Percentiles rank a stretch among this genome's conserved stretches.
Evolutionary conservation across 2,329 filamentous ascomycete species (phyloP).

Genomic region (Monosporascus sp.): DNA sequence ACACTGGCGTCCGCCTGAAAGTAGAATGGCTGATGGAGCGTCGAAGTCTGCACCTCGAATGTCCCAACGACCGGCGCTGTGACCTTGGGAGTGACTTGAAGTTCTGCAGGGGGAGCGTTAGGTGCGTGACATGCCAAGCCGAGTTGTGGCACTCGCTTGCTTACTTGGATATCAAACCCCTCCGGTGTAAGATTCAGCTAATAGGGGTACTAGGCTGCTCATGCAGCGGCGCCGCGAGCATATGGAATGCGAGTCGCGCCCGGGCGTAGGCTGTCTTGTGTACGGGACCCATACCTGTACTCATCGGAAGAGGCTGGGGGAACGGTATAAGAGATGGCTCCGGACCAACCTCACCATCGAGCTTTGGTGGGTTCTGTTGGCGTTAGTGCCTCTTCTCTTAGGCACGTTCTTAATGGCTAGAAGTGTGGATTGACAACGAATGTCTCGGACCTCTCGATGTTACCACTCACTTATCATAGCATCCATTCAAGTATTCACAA

Average conservation of each 20-base stretch:
- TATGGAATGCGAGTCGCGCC: slow-evolving; percentile 54
- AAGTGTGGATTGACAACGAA: not conserved
- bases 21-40: slow-evolving; percentile 66
- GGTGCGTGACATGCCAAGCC: slow-evolving; percentile 33
- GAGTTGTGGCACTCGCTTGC: too few relatives aligned
- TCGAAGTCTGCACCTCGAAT: slow-evolving; percentile 58
- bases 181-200: too few relatives aligned
- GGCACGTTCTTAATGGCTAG: slow-evolving; percentile 26
- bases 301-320: slow-evolving; percentile 39
- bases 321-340: slow-evolving; percentile 42
- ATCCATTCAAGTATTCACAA: too few relatives aligned
- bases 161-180: too few relatives aligned
- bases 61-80: slow-evolving; percentile 54
- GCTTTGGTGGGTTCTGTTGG: slow-evolving; percentile 45
- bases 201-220: slow-evolving; percentile 36
- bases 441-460: too few relatives aligned
- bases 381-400: slow-evolving; percentile 34
- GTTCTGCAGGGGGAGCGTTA: slow-evolving; percentile 57
- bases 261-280: slow-evolving; percentile 52
- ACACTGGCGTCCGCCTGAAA: slow-evolving; percentile 62
- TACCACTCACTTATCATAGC: too few relatives aligned
- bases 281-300: slow-evolving; percentile 44
- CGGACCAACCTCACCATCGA: slow-evolving; percentile 40
- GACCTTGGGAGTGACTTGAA: slow-evolving; percentile 54
- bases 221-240: slow-evolving; percentile 58